phyloP scores from a whole-genome alignment of 2,329 filamentous ascomycete genomes.

The Tolypocladium tundrense region DNA sequence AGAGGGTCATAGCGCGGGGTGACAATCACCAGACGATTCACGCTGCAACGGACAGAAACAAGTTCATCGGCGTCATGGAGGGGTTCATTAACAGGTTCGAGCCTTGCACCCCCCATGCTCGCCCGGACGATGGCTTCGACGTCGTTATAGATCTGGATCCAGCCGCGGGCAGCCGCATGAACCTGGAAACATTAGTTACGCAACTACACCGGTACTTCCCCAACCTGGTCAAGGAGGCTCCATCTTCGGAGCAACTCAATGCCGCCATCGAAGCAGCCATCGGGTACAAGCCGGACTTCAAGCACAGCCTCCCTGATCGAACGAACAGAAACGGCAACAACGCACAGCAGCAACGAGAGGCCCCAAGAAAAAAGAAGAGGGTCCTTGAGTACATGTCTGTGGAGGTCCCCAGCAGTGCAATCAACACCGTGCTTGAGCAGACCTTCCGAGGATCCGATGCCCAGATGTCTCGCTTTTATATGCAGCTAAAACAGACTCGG shows the following conservation, averaged over 20 bases:
- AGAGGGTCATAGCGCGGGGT: constrained; percentile 72
- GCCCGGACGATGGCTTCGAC: constrained; percentile 78
- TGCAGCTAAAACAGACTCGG: constrained; percentile 58
- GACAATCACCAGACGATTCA: constrained; percentile 98
- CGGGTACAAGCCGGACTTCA: constrained; percentile 66
- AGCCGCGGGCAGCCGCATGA: constrained; percentile 64
- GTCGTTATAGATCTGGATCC: constrained; percentile 77
- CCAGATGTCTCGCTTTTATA: constrained; percentile 50
- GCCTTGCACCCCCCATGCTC: constrained; percentile 51
- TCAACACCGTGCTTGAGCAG: constrained; percentile 51
- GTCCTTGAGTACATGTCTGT: constrained; percentile 48
- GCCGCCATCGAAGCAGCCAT: constrained; percentile 65
- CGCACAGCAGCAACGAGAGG: constrained; percentile 19
- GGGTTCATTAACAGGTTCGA: constrained; percentile 85
- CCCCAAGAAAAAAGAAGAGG: constrained; percentile 29
- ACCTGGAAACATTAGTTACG: constrained; percentile 69
- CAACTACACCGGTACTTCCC: constrained; percentile 70
- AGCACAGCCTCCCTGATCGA: constrained; percentile 61
- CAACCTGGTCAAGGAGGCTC: constrained; percentile 60
- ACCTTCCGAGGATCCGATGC: constrained; percentile 50
- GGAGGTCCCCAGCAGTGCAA: constrained; percentile 29
- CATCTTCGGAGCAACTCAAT: constrained; percentile 65
- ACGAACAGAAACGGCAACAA: constrained; percentile 21
- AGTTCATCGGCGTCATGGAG: constrained; percentile 88
- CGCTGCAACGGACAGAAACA: constrained; percentile 60